phyloP scores from a whole-genome alignment of 2,329 filamentous ascomycete species.

The Tympanopsis confertula region DNA sequence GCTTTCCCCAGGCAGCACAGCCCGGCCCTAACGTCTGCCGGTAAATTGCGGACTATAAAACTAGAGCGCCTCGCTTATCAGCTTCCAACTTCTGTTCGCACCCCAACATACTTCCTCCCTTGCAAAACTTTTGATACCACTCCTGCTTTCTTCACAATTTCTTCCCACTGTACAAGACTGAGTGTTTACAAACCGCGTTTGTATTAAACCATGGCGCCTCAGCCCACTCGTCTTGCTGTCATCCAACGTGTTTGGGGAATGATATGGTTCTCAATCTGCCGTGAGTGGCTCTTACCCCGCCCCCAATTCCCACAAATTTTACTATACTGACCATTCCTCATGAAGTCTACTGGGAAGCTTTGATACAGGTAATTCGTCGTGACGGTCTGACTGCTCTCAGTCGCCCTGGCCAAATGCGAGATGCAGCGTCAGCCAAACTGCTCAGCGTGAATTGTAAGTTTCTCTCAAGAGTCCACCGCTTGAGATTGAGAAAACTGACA shows the following conservation, averaged over 20 bases:
- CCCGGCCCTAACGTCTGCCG: too few species aligned
- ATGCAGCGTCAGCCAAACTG: conserved; percentile 10
- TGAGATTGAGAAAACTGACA: not conserved
- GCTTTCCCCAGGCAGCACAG: too few species aligned
- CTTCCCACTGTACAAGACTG: not conserved
- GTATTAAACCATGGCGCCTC: not conserved
- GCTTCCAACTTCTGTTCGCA: not conserved
- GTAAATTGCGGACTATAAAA: not conserved
- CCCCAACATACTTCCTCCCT: not conserved
- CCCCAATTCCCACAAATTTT: conserved; percentile 1
- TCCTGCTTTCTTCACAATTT: not conserved
- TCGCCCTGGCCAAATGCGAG: conserved; percentile 8
- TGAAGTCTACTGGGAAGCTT: conserved; percentile 9
- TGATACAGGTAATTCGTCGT: conserved; percentile 7
- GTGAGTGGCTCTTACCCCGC: conserved; percentile 3
- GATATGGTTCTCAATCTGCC: conserved; percentile 7
- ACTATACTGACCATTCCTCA: conserved; percentile 4
- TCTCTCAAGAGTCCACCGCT: not conserved
- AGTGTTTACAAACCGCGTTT: not conserved
- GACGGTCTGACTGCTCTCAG: conserved; percentile 9
- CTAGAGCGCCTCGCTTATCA: not conserved
- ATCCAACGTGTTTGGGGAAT: conserved; percentile 4
- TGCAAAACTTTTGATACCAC: not conserved
- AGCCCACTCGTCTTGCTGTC: conserved; percentile 5
- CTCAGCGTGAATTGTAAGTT: conserved; percentile 10